phyloP scores from a whole-genome alignment of 257 asterid species.

The Nicotiana sylvestris region DNA sequence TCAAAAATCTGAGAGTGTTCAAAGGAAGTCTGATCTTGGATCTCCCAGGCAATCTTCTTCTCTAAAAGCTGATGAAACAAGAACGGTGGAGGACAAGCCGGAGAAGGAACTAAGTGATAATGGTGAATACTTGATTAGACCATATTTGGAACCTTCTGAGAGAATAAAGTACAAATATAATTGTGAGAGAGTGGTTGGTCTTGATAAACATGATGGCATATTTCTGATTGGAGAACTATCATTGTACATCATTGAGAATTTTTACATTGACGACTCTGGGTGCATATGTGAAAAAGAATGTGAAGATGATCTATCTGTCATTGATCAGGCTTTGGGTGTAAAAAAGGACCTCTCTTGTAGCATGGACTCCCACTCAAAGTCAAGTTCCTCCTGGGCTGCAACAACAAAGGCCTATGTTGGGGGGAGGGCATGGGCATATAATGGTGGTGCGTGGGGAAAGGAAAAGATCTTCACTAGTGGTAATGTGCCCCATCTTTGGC shows the following conservation, averaged over 20 bases:
- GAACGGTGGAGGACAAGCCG: conserved; percentile 61
- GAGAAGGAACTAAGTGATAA: conserved; percentile 88
- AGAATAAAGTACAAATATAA: conserved; percentile 87
- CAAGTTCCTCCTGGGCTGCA: conserved; percentile 83
- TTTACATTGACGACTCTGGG: conserved; percentile 86
- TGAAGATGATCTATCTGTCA: conserved; percentile 89
- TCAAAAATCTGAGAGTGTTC: conserved; percentile 67
- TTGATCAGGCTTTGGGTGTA: conserved; percentile 97
- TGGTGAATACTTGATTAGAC: conserved; percentile 96
- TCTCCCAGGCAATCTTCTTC: conserved; percentile 74
- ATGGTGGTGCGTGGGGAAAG: conserved; percentile 99
- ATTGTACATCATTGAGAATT: conserved; percentile 84
- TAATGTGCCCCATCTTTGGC: conserved; percentile 95
- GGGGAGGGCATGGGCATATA: conserved; percentile 99
- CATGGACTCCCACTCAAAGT: conserved; percentile 81
- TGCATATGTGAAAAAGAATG: conserved; percentile 90
- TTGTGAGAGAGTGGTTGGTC: conserved; percentile 97
- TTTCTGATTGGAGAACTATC: conserved; percentile 92
- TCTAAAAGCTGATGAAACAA: conserved; percentile 52
- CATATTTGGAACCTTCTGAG: conserved; percentile 78
- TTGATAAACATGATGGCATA: conserved; percentile 95
- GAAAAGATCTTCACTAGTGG: conserved; percentile 75
- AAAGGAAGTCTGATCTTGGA: conserved; percentile 70
- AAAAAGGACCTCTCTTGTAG: conserved; percentile 83
- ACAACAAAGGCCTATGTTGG: conserved; percentile 66